A percentile compares a stretch with the other conserved stretches of the same genome.
phyloP scores from a whole-genome alignment of 306 rosid species.

The Hippophae tibetana region DNA sequence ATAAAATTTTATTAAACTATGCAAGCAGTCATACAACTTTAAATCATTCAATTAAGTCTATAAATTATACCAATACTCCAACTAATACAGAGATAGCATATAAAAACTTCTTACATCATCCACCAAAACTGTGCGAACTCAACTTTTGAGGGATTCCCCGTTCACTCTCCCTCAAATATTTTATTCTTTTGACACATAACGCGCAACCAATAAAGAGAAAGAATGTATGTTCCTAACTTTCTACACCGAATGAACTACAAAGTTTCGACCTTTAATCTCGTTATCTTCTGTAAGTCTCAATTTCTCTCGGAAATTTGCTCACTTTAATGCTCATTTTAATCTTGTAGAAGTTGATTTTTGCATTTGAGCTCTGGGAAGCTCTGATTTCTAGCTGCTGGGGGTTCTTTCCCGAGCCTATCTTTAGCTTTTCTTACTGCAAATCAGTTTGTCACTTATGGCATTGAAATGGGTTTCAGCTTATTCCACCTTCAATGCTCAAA shows the following conservation, averaged over 20 bases:
- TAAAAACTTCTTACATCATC: too few relatives aligned
- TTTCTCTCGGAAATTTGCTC: not conserved
- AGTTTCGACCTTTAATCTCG: not conserved
- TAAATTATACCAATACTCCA: too few relatives aligned
- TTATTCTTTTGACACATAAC: too few relatives aligned
- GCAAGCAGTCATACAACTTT: too few relatives aligned
- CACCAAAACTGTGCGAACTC: too few relatives aligned
- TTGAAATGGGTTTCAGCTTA: constrained; percentile 21
- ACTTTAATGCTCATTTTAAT: constrained; percentile 4
- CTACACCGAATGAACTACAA: too few relatives aligned
- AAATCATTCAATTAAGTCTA: too few relatives aligned
- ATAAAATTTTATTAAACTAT: too few relatives aligned
- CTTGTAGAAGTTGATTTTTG: constrained; percentile 15
- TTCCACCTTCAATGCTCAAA: constrained; percentile 16
- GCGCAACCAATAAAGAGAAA: not conserved
- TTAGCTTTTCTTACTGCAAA: constrained; percentile 1
- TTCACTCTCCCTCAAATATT: too few relatives aligned
- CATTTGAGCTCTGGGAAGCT: constrained; percentile 3
- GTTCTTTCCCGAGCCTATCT: constrained; percentile 9
- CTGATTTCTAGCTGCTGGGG: constrained; percentile 16
- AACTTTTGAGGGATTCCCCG: too few relatives aligned
- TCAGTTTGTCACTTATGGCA: constrained; percentile 23
- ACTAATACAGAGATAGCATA: too few relatives aligned
- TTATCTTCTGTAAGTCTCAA: constrained; percentile 19
- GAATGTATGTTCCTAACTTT: not conserved